Base-by-base conservation (phyloP, 2,329 filamentous ascomycete species). In the Hirsutella rhossiliensis region DNA sequence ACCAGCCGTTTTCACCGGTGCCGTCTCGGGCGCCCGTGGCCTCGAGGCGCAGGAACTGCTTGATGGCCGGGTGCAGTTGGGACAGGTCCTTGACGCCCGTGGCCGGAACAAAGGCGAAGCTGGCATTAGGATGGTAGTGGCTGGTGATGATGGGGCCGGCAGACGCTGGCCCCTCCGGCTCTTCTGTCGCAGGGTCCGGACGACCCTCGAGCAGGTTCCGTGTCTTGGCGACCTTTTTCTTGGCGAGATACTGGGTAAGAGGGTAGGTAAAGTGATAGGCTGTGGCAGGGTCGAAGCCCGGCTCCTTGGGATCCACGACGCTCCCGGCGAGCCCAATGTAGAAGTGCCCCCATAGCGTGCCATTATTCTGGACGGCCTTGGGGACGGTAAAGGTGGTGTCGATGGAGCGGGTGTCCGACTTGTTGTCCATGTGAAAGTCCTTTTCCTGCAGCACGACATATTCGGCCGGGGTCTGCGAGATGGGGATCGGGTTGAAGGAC, bases 41-140 rank as follows among this genome's bases (percentile, higher is more conserved):
- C 61, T 97, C 92, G 29, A 95, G 73, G 39, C 80, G 80, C 32
- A 96, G 68, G 59, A 84, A 92, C 56, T 87, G 82, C 43, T 82
- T 78, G 45, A 85, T 68, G 1, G 87, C 84, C 2, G 86, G 84
- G 49, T 86, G 81, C 51, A 89, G 69, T 44, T 71, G 68, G 19
- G 72, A 69, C 52, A 80, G 88, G 27, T 75, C 73, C 58, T 85
- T 70, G 7, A 82, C 72, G 19, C 88, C 89, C 36, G 81, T 71
- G 54, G 88, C 82, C 3, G 89, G 87, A 41, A 98, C 78, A 55
- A 97, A 80, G 6, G 88, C 86, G 48, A 98, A 71, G 42, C 85
- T 94, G 54, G 94, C 83, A 64, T 98, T 98, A 7, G 92, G 85
- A 64, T 98, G 92, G 61, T 96, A 98, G 68, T 89, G 94, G 44